Base-by-base conservation (phyloP, 23 red algal species). In the Gracilaria domingensis region DNA sequence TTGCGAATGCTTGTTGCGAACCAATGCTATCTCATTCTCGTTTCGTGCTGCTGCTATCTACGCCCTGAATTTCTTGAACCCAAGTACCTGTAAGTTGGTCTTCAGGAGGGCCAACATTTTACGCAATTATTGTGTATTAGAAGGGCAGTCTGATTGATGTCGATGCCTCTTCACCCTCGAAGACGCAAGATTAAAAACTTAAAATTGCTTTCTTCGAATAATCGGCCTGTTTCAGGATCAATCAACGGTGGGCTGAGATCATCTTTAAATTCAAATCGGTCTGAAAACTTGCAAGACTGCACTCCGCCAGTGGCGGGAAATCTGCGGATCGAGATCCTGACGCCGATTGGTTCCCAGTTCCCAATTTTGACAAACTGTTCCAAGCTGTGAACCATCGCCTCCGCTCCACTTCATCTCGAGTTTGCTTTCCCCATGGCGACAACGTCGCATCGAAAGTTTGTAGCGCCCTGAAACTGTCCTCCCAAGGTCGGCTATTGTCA, bases 231-330 rank as follows among this genome's bases (percentile, higher is more conserved):
- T 48, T 48, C 45, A n/a, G n/a, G n/a, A n/a, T n/a, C n/a, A n/a
- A n/a, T n/a, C n/a, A n/a, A n/a, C n/a, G n/a, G n/a, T n/a, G n/a
- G n/a, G 45, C 12, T 13, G 64, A 36, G 64, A 69, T 69, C 30
- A 69, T 34, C 64, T 69, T 69, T 69, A 32, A 69, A 69, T 69
- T 69, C 64, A 69, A 69, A 69, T 69, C 33, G 33, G 2, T 18
- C 12, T 36, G 64, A 69, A 69, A 69, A 4, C 26, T 18, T 20
- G 30, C 16, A 69, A 32, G 26, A 4, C 11, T 45, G 42, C 42
- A 28, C 64, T 69, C 32, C 7, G 64, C 64, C 64, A 69, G 26
- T 69, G 64, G 64, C 64, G 64, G 30, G 33, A 69, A 69, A 69
- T 69, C 64, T 8, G 6, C 32, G 9, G 33, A 69, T 20, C 51